Evolutionary conservation across 176 grass and related monocot species (phyloP), one percentile per base, ranked within the genome.

Genomic region (Oryza glaberrima): DNA sequence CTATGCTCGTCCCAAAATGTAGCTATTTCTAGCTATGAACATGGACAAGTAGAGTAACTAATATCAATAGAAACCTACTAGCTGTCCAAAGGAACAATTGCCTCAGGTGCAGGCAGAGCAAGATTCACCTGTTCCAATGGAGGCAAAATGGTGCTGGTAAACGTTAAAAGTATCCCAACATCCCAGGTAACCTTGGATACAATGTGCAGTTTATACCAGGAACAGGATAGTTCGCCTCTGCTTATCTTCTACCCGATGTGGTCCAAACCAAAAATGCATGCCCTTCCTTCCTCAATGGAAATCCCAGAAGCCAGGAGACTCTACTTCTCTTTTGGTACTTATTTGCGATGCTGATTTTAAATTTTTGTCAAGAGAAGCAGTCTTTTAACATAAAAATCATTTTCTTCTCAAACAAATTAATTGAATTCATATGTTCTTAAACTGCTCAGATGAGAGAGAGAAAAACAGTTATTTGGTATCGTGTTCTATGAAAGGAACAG

Each of bases 41-140:
- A 44, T 44, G 43, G 43, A 10, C 9, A 44, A 44, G 9, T 44
- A 44, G 43, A 44, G 43, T 44, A 44, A 63, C 5, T 4, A 58
- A 69, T 73, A 73, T 35, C 15, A 79, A 45, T 15, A n/a, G 36
- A 88, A 52, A 43, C 11, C 36, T 48, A 84, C 54, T 32, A 7
- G 23, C 34, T 45, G 26, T 56, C 48, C 11, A 52, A 88, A 32
- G 25, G 17, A 63, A 73, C 5, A 20, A 86, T 5, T 54, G 16
- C 52, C 4, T 46, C 1, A 45, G 41, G 28, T 63, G n/a, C n/a
- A 63, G 19, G n/a, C n/a, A 22, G 58, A 63, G 15, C 51, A 54
- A 54, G 58, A 58, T 3, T 6, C 52, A 58, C 52, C 56, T 3
- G 7, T 61, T 61, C 20, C 7, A 61, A 61, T 61, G 52, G 52